Evolutionary conservation across 768 basidiomycete genomes (phyloP), one percentile per base, ranked within the genome.

Genomic region (Russula olivacea): DNA sequence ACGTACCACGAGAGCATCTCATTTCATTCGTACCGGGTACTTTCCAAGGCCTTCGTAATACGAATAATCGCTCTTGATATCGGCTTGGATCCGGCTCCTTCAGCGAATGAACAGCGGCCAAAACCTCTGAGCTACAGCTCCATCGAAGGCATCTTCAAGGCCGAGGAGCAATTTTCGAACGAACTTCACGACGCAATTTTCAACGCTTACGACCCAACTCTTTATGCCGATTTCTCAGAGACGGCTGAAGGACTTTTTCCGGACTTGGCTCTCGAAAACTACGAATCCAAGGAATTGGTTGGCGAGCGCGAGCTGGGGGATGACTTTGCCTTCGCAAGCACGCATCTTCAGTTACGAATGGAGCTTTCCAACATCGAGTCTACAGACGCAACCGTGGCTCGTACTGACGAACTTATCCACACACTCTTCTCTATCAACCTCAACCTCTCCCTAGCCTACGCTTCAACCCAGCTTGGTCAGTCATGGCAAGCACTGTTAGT

Each of bases 361-460:
- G 80, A 80, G 36, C 82, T 81, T 0, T 85, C 80, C 69, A 72
- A 73, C 9, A 58, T 63, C 47, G 55, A 67, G 30, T 58, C 69
- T 38, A 73, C 72, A 9, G 73, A 76, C 14, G 77, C 81, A 40
- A 78, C 79, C 67, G 72, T 75, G 0, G 77, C 79, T 6, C 75
- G 73, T 12, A 73, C 77, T 0, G 80, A 83, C 12, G 74, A 75
- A 5, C 75, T 84, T 15, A 82, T 89, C 66, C 83, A 80, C 54
- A 79, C 81, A 38, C 75, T 93, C 3, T 77, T 83, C 53, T 84
- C 86, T 1, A 84, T 95, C 72, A 97, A 97, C 72, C 80, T 93
- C 67, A 94, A 95, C 71, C 80, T 94, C 53, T 94, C 93, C 1
- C 76, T 97, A 43, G 78, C 89, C 23, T 88, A 96, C 68, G 80